Conservation (phyloP, 2,329 filamentous ascomycete species). For the Fusarium nematophilum region DNA sequence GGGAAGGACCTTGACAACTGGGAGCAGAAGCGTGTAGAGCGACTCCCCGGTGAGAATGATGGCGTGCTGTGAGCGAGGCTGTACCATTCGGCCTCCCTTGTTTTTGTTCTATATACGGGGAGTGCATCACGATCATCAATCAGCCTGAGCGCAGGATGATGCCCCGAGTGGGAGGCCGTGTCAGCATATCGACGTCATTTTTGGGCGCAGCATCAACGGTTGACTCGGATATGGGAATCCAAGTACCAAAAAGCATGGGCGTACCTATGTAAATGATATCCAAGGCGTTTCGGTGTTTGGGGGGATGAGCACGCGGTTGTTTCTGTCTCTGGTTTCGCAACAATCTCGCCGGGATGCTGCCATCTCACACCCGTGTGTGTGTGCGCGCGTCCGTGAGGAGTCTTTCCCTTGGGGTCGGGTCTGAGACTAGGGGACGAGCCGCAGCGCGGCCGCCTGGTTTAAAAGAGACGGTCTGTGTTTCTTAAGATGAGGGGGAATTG, state of each 20-base stretch:
- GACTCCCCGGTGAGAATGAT: conserved; percentile 90
- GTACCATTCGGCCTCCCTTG: conserved; percentile 16
- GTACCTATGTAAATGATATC: conserved; percentile 27
- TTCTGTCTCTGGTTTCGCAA: conserved; percentile 8
- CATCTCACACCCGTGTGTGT: too few species aligned
- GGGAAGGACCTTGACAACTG: conserved; percentile 94
- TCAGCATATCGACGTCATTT: conserved; percentile 22
- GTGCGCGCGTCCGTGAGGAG: neutral
- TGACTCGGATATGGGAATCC: conserved; percentile 6
- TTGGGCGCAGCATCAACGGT: neutral
- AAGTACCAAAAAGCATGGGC: conserved; percentile 23
- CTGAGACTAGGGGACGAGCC: conserved; percentile 31
- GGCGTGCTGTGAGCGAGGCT: conserved; percentile 67
- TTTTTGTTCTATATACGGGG: conserved; percentile 18
- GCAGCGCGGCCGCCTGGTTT: conserved; percentile 9
- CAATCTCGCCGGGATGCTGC: neutral
- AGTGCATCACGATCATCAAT: conserved; percentile 17
- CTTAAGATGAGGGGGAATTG: conserved; percentile 5
- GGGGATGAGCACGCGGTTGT: conserved; percentile 14
- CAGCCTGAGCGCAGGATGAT: conserved; percentile 5
- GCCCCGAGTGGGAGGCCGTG: conserved; percentile 2
- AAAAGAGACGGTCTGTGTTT: neutral
- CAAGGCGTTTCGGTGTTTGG: conserved; percentile 27
- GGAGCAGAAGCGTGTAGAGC: conserved; percentile 95
- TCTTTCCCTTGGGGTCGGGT: neutral